Evolutionary conservation across 2,329 filamentous ascomycete species (phyloP).

Genomic region (Hypoxylon sp.): DNA sequence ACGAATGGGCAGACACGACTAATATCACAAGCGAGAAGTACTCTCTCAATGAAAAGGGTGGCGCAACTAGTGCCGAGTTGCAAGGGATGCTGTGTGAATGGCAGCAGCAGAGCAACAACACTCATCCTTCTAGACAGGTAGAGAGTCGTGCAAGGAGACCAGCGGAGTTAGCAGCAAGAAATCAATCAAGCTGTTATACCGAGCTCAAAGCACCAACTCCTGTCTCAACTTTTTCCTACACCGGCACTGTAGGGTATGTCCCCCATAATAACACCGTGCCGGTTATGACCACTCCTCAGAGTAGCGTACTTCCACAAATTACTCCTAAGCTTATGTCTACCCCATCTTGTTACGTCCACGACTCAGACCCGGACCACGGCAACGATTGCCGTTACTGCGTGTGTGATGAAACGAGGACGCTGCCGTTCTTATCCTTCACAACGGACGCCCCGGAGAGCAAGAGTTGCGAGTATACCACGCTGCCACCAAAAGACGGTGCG

Average conservation of each 20-base stretch:
- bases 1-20: constrained; percentile 3
- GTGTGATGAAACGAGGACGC: constrained; percentile 2
- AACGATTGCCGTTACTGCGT: background rate
- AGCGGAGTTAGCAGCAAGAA: background rate
- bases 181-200: background rate
- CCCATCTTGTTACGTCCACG: constrained; percentile 1
- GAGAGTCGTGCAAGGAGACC: background rate
- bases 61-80: background rate
- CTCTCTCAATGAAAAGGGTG: background rate
- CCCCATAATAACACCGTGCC: constrained; percentile 1
- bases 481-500: constrained; percentile 1
- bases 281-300: constrained; percentile 3
- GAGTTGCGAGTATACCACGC: constrained; percentile 2
- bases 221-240: constrained; percentile 1
- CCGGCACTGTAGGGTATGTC: background rate
- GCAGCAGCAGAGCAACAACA: constrained; percentile 2
- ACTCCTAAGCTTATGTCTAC: background rate
- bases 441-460: constrained; percentile 1
- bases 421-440: background rate
- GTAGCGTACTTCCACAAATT: background rate
- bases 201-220: constrained; percentile 2
- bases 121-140: background rate
- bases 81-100: constrained; percentile 2
- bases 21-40: constrained; percentile 3
- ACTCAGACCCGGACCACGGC: background rate